phyloP scores from a whole-genome alignment of 31 red algal species.

The Odonthalia washingtoniensis region DNA sequence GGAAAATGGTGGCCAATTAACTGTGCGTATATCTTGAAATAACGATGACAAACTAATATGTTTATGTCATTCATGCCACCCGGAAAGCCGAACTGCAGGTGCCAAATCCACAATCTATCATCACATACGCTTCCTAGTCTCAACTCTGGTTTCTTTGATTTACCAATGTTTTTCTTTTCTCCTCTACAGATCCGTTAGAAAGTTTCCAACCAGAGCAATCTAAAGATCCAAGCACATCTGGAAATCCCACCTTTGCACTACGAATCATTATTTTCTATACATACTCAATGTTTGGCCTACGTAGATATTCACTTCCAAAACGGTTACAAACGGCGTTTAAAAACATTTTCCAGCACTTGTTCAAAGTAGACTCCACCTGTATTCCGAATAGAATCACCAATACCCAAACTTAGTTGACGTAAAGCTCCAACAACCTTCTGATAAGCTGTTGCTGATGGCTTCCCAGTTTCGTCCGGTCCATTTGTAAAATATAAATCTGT shows the following conservation, averaged over 20 bases:
- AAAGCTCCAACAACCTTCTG: too few relatives aligned
- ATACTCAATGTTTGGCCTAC: too few relatives aligned
- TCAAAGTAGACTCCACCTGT: too few relatives aligned
- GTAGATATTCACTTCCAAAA: too few relatives aligned
- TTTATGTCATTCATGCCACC: too few relatives aligned
- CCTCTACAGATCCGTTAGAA: not conserved
- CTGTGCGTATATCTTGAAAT: not conserved
- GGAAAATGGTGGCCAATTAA: not conserved
- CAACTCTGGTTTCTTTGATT: not conserved
- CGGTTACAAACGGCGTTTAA: too few relatives aligned
- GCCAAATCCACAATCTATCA: conserved; percentile 28
- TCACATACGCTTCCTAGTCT: not conserved
- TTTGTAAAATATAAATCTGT: too few relatives aligned
- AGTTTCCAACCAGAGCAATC: conserved; percentile 36
- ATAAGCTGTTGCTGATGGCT: too few relatives aligned
- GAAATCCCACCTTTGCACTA: not conserved
- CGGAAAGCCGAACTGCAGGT: conserved; percentile 20
- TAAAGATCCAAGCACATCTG: not conserved
- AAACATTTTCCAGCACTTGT: too few relatives aligned
- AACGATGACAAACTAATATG: conserved; percentile 12
- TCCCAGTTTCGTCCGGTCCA: too few relatives aligned
- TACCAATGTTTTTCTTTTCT: conserved; percentile 14
- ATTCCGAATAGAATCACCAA: too few relatives aligned
- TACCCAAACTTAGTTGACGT: too few relatives aligned
- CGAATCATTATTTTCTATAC: conserved; percentile 16